phyloP scores from a whole-genome alignment of 768 basidiomycete species.

The Leccinum imitatum region DNA sequence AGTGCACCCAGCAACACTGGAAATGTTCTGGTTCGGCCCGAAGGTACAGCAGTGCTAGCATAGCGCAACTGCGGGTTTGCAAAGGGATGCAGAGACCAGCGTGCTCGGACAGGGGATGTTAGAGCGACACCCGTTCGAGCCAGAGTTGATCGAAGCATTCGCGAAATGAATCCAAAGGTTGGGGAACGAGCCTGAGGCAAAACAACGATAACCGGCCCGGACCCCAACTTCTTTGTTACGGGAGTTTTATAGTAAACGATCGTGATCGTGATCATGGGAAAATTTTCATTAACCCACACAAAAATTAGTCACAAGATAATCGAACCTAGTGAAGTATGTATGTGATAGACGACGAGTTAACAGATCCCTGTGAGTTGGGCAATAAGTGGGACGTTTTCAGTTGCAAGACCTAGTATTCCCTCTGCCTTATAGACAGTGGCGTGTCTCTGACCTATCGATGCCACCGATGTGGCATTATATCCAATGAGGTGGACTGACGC shows the following conservation, averaged over 20 bases:
- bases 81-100: neutral
- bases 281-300: neutral
- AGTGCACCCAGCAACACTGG: conserved; percentile 21
- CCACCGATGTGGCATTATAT: too few relatives aligned
- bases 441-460: too few relatives aligned
- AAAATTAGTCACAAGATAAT: neutral
- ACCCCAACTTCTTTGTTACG: neutral
- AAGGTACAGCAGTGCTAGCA: conserved; percentile 7
- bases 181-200: neutral
- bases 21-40: conserved; percentile 1
- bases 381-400: too few relatives aligned
- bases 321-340: too few relatives aligned
- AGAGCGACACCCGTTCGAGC: neutral
- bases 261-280: neutral
- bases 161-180: neutral
- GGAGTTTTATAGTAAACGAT: neutral
- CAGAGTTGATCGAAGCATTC: conserved; percentile 17
- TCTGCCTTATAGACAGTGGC: too few relatives aligned
- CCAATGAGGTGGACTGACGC: too few relatives aligned
- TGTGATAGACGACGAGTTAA: too few relatives aligned
- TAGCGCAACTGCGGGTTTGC: conserved; percentile 2
- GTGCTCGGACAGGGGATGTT: neutral
- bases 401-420: too few relatives aligned
- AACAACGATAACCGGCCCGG: neutral
- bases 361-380: too few relatives aligned